A percentile compares a stretch with the other conserved stretches of the same genome.
Conservation (phyloP, 306 rosid species). For the Lathyrus aphaca region DNA sequence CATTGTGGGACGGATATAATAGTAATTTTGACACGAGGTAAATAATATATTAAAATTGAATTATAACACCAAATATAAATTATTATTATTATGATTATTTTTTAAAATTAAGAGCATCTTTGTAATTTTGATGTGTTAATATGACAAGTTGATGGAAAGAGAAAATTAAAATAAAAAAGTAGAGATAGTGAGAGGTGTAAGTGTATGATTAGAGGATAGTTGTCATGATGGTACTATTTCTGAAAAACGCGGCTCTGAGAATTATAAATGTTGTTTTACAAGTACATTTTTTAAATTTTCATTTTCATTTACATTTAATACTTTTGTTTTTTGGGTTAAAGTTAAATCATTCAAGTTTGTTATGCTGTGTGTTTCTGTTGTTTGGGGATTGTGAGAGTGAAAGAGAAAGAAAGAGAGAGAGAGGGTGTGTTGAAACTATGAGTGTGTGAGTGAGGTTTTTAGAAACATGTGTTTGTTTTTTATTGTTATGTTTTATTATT, state of each 20-base stretch:
- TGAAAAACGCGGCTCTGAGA: conserved; percentile 72
- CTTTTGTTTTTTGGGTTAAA: conserved; percentile 4
- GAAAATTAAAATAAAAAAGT: background rate
- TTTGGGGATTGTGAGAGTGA: conserved; percentile 30
- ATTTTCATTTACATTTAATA: background rate
- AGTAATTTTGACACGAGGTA: no score
- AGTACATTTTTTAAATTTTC: background rate
- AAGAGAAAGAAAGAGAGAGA: background rate
- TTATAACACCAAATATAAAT: no score
- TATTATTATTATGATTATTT: no score
- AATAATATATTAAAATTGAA: no score
- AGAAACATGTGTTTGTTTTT: conserved; percentile 25
- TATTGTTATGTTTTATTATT: background rate
- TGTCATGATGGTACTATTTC: conserved; percentile 69
- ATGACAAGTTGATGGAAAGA: conserved; percentile 45
- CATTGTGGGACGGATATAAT: no score
- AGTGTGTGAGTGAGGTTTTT: conserved; percentile 51
- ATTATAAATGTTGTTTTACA: conserved; percentile 30
- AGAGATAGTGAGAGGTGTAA: conserved; percentile 30
- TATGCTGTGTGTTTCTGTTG: conserved; percentile 31
- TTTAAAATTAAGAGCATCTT: no score
- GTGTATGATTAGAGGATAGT: conserved; percentile 62
- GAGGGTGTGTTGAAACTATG: conserved; percentile 44
- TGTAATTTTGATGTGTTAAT: conserved; percentile 48
- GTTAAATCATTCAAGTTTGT: conserved; percentile 24